These are phyloP conservation scores for Musa beccarii DNA, from an alignment of 176 grass and related monocot species.

Conservation along the genomic window DNA sequence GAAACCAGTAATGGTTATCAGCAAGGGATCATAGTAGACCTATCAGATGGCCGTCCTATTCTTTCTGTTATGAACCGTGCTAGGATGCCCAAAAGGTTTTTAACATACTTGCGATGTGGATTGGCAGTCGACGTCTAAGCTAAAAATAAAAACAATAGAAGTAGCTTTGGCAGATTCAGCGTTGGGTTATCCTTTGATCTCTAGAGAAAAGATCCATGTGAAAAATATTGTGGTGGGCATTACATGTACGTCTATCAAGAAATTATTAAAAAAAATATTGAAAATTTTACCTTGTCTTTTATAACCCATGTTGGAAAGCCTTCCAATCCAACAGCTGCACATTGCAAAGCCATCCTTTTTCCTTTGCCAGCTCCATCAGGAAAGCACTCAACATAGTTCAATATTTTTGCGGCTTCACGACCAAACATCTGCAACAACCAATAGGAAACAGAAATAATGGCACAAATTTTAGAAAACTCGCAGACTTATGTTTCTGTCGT, in stretches of 20 bases:
- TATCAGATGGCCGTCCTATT: background rate
- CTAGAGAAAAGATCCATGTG: background rate
- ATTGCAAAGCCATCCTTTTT: slow-evolving; percentile 63
- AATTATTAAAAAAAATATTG: background rate
- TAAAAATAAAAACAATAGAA: too few relatives aligned
- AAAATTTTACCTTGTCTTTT: slow-evolving; percentile 43
- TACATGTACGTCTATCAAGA: background rate
- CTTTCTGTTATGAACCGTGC: background rate
- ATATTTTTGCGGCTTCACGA: slow-evolving; percentile 59
- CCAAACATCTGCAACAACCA: slow-evolving; percentile 71
- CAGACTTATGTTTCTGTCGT: too few relatives aligned
- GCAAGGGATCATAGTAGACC: background rate
- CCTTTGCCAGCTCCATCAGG: slow-evolving; percentile 92
- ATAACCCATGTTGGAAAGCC: slow-evolving; percentile 94
- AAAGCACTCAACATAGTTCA: slow-evolving; percentile 93
- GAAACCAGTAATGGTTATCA: background rate
- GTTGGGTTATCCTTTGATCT: background rate
- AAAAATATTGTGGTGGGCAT: background rate
- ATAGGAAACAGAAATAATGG: background rate
- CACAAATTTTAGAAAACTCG: too few relatives aligned
- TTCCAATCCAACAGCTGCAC: slow-evolving; percentile 55
- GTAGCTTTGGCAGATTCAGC: background rate
- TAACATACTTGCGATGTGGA: background rate
- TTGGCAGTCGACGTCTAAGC: too few relatives aligned
- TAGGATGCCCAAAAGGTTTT: background rate